These are phyloP conservation scores for Avena sativa DNA, from an alignment of 176 grass and related monocot genomes.

Conservation along the genomic window DNA sequence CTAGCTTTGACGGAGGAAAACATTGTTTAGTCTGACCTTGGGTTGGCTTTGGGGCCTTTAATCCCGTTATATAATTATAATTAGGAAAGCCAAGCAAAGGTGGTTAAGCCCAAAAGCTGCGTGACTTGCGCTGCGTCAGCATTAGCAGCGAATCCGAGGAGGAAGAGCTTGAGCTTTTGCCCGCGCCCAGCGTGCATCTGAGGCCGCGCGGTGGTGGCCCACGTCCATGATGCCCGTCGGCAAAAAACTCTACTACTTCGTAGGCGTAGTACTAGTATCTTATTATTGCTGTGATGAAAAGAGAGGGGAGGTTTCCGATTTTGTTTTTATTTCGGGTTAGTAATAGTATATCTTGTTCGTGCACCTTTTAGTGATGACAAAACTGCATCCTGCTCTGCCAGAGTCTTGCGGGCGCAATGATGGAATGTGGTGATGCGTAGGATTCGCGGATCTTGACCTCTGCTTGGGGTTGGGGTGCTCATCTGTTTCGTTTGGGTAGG, in stretches of 20 bases:
- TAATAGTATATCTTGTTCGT: neutral
- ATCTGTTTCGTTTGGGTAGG: slow-evolving; percentile 5
- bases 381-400: slow-evolving; percentile 33
- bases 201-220: slow-evolving; percentile 35
- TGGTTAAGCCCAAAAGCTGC: slow-evolving; percentile 36
- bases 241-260: neutral
- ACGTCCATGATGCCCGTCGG: slow-evolving; percentile 21
- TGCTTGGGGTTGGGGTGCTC: slow-evolving; percentile 18
- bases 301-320: neutral
- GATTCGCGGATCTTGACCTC: slow-evolving; percentile 63
- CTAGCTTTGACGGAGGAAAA: slow-evolving; percentile 42
- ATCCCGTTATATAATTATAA: neutral
- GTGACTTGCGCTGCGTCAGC: slow-evolving; percentile 52
- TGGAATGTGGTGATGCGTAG: slow-evolving; percentile 32
- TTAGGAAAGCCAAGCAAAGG: slow-evolving; percentile 9
- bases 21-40: slow-evolving; percentile 53
- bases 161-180: neutral
- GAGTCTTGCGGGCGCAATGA: slow-evolving; percentile 51
- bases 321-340: neutral
- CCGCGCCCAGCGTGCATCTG: slow-evolving; percentile 48
- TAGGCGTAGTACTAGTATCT: neutral
- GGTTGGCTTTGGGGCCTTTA: slow-evolving; percentile 36
- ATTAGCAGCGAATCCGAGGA: slow-evolving; percentile 67
- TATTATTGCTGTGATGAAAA: neutral
- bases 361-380: slow-evolving; percentile 41